Evolutionary conservation across 106 monocot genomes (phyloP), one percentile per base, ranked within the genome.

Genomic region (Narthecium ossifragum): DNA sequence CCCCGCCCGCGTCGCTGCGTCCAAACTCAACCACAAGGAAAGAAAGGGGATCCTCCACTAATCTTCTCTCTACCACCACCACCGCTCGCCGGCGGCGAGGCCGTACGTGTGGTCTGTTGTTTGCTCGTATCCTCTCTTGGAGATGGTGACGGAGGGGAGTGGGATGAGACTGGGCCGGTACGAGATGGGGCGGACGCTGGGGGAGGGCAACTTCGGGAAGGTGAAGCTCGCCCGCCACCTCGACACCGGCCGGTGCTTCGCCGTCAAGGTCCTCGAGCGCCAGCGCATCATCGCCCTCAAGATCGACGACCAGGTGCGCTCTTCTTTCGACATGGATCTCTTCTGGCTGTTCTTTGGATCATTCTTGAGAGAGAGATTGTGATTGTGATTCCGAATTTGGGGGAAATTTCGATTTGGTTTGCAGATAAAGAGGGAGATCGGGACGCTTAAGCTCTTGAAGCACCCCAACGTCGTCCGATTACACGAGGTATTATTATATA

Each of bases 191-290:
- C 34, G 74, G 66, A 82, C 85, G 23, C 79, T 93, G 0, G 93
- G 93, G 4, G 93, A 93, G 60, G 93, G 93, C 34, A 82, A 73
- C 55, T 93, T 93, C 72, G 88, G 85, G 10, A 89, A 85, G 71
- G 93, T 93, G 52, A 88, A 89, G 51, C 63, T 66, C 57, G 93
- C 88, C 37, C 63, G 68, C 37, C 65, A 81, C 55, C 60, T 75
- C 8, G 69, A 74, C 30, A 61, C 81, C 13, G 88, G 88, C 23
- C 22, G 37, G 22, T 50, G 29, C 20, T 88, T 79, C 77, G 93
- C 93, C 70, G 56, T 93, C 70, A 93, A 93, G 67, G 74, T 93
- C 49, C 84, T 93, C 57, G 85, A 88, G 32, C 80, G 77, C 18
- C 57, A 73, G n/a, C 70, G 80, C 33, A 70, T 85, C 33, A 64